phyloP scores from a whole-genome alignment of 1,284 basidiomycete species.

The Sanghuangporus sanghuang region DNA sequence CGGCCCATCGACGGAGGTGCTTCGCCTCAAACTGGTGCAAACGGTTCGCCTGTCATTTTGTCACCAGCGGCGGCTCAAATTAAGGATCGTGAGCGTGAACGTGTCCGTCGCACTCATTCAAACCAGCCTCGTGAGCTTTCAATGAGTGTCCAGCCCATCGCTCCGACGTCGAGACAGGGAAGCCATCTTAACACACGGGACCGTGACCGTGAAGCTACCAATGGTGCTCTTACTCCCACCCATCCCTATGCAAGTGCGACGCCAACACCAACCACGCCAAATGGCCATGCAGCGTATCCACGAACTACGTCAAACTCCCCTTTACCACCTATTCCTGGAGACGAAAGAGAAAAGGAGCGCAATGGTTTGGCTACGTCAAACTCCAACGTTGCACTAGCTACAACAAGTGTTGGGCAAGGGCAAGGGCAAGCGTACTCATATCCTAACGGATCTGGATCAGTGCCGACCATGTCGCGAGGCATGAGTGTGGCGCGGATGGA shows the following conservation, averaged over 20 bases:
- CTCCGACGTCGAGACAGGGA: conserved; percentile 54
- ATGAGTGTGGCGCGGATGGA: conserved; percentile 14
- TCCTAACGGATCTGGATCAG: conserved; percentile 1
- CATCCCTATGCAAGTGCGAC: conserved; percentile 19
- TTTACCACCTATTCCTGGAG: conserved; percentile 15
- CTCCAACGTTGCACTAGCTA: conserved; percentile 13
- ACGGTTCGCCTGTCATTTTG: conserved; percentile 47
- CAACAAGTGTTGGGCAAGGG: not conserved
- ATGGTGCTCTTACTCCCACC: not conserved
- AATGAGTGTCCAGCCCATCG: conserved; percentile 60
- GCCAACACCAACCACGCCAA: conserved; percentile 10
- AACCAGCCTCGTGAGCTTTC: conserved; percentile 29
- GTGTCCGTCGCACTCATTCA: conserved; percentile 32
- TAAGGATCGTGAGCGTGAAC: conserved; percentile 45
- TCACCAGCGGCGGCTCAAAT: conserved; percentile 60
- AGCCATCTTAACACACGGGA: conserved; percentile 38
- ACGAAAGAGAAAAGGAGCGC: conserved; percentile 4
- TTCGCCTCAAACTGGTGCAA: conserved; percentile 32
- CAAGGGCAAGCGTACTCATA: conserved; percentile 6
- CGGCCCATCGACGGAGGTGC: conserved; percentile 46
- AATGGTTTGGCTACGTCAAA: conserved; percentile 9
- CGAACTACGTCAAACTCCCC: conserved; percentile 16
- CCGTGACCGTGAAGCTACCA: not conserved
- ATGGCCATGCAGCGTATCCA: not conserved
- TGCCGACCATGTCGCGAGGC: conserved; percentile 14